Evolutionary conservation across 306 rosid species (phyloP).

Genomic region (Lathyrus sativus): DNA sequence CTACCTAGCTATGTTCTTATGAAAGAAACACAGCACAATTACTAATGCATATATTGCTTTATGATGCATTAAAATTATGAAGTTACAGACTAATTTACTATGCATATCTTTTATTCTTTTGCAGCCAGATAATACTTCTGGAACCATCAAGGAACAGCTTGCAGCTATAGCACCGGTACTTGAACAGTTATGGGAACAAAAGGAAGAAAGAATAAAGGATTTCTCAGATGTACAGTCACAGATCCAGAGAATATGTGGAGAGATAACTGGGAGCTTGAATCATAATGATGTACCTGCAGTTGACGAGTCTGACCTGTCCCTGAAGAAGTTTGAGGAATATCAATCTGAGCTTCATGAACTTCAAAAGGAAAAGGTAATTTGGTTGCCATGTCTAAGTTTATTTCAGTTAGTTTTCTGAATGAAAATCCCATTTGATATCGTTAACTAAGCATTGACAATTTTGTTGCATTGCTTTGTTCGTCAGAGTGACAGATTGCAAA

Average conservation of each 20-base stretch:
- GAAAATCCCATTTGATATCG: slow-evolving; percentile 12
- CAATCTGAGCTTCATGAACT: slow-evolving; percentile 91
- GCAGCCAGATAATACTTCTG: slow-evolving; percentile 50
- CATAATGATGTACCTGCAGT: slow-evolving; percentile 59
- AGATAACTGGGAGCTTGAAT: slow-evolving; percentile 77
- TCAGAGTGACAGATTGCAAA: slow-evolving; percentile 86
- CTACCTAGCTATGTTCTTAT: slow-evolving; percentile 24
- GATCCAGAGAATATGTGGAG: slow-evolving; percentile 92
- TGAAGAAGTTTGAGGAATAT: slow-evolving; percentile 86
- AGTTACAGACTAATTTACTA: slow-evolving; percentile 30
- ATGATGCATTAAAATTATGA: slow-evolving; percentile 9
- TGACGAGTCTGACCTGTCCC: slow-evolving; percentile 80
- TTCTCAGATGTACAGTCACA: slow-evolving; percentile 88
- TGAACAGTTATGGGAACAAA: slow-evolving; percentile 84
- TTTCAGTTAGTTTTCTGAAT: slow-evolving; percentile 27
- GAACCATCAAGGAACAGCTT: slow-evolving; percentile 55
- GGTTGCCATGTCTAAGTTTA: slow-evolving; percentile 28
- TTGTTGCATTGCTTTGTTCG: slow-evolving; percentile 40
- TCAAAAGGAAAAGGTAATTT: slow-evolving; percentile 89
- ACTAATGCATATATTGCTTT: neutral
- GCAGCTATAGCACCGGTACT: slow-evolving; percentile 90
- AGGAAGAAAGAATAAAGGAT: slow-evolving; percentile 86
- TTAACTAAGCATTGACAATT: slow-evolving; percentile 34
- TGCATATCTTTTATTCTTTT: slow-evolving; percentile 14
- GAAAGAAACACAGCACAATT: neutral